Evolutionary conservation across 352 stramenopile genomes (phyloP).

Genomic region (Blastocystis sp.): DNA sequence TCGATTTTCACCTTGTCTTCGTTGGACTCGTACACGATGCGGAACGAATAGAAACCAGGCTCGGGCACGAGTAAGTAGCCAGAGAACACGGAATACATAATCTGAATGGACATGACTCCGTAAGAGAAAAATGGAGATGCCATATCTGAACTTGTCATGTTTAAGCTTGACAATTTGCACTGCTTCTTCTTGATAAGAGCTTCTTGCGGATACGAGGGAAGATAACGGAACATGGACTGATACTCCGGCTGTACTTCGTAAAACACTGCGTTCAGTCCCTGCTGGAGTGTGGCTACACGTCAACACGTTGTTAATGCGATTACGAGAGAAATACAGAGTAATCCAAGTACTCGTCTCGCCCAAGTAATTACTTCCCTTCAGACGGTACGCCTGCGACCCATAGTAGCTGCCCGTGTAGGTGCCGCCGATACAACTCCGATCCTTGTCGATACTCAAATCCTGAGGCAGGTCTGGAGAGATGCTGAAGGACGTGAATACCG

Average conservation of each 20-base stretch:
- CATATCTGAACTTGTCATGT: slow-evolving; percentile 34
- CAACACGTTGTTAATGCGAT: neutral
- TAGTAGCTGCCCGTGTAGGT: slow-evolving; percentile 18
- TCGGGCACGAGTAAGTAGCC: slow-evolving; percentile 16
- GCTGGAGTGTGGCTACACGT: slow-evolving; percentile 9
- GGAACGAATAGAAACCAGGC: slow-evolving; percentile 30
- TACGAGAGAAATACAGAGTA: slow-evolving; percentile 39
- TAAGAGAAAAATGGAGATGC: slow-evolving; percentile 42
- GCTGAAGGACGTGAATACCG: slow-evolving; percentile 1
- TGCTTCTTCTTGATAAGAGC: neutral
- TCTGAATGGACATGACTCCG: neutral
- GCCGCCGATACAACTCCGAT: slow-evolving; percentile 47
- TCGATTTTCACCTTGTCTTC: neutral
- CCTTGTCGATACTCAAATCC: slow-evolving; percentile 23
- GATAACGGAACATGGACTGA: neutral
- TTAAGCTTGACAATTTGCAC: neutral
- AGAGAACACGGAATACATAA: slow-evolving; percentile 33
- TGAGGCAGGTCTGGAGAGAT: slow-evolving; percentile 57
- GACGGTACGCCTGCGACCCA: slow-evolving; percentile 11
- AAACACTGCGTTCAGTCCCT: slow-evolving; percentile 16
- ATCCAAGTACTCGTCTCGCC: neutral
- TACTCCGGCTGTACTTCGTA: slow-evolving; percentile 35
- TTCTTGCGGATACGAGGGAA: neutral
- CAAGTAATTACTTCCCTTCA: slow-evolving; percentile 5
- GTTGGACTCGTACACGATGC: slow-evolving; percentile 24